A percentile compares a stretch with the other conserved stretches of the same genome.
phyloP scores from a whole-genome alignment of 176 grass and related monocot species.

The Bothriochloa decipiens region DNA sequence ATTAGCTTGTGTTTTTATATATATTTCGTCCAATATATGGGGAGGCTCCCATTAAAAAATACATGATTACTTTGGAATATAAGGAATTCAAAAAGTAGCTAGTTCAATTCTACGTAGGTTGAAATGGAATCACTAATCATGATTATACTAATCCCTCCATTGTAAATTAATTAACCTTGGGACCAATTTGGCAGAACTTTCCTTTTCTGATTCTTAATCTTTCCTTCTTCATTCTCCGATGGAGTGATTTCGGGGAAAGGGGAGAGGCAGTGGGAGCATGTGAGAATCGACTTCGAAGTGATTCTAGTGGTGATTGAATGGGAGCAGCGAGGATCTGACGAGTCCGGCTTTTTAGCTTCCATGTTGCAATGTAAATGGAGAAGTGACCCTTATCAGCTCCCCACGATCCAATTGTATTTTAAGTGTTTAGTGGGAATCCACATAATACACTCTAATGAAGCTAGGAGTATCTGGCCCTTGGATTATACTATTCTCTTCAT shows the following conservation, averaged over 20 bases:
- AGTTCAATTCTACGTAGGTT: neutral
- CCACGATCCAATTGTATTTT: too few species aligned
- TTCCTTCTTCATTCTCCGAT: neutral
- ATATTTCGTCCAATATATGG: neutral
- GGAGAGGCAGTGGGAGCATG: too few species aligned
- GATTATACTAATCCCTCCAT: neutral
- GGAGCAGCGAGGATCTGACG: neutral
- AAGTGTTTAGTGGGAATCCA: too few species aligned
- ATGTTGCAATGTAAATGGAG: too few species aligned
- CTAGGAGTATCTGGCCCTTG: too few species aligned
- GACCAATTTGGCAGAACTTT: neutral
- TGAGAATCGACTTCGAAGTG: neutral
- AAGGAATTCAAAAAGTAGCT: neutral
- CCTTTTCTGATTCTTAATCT: too few species aligned
- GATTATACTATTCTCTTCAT: too few species aligned
- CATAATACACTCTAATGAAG: too few species aligned
- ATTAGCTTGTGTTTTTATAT: neutral
- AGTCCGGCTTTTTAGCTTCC: too few species aligned
- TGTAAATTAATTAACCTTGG: neutral
- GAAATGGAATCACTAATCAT: neutral
- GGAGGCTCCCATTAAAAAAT: neutral
- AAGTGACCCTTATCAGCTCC: too few species aligned
- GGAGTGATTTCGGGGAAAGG: too few species aligned
- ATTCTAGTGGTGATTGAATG: neutral
- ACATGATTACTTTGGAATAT: neutral